These are phyloP conservation scores for Aureobasidium namibiae DNA, from an alignment of 2,329 filamentous ascomycete species.

Conservation along the genomic window DNA sequence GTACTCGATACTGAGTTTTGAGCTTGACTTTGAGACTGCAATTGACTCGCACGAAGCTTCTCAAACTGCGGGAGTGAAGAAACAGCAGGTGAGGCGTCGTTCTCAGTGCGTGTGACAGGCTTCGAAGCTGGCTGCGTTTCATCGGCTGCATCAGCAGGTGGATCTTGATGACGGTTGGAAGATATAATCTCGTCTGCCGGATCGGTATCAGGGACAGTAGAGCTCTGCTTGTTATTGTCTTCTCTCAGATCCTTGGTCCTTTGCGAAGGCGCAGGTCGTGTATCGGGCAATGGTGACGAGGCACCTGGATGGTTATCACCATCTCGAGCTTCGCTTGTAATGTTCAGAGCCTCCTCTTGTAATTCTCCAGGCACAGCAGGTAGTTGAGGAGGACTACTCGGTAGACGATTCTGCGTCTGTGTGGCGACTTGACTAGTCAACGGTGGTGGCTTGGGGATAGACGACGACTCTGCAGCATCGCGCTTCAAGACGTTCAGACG, in stretches of 20 bases:
- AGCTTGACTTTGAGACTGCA: neutral
- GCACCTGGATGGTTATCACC: neutral
- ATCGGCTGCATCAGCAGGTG: neutral
- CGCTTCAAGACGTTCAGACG: neutral
- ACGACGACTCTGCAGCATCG: slow-evolving; percentile 14
- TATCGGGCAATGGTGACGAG: slow-evolving; percentile 13
- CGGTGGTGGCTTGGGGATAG: slow-evolving; percentile 17
- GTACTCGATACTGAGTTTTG: slow-evolving; percentile 13
- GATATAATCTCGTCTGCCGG: slow-evolving; percentile 9
- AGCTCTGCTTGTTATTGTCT: neutral
- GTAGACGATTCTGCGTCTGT: slow-evolving; percentile 22
- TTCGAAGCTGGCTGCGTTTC: slow-evolving; percentile 12
- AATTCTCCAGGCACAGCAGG: neutral
- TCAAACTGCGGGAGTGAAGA: slow-evolving; percentile 17
- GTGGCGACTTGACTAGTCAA: slow-evolving; percentile 12
- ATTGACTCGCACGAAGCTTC: slow-evolving; percentile 21
- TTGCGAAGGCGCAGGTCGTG: neutral
- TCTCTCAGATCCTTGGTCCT: neutral
- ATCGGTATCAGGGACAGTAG: slow-evolving; percentile 25
- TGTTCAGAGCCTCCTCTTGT: neutral
- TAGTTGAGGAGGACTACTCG: slow-evolving; percentile 27
- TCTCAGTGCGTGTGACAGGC: neutral
- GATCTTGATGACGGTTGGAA: slow-evolving; percentile 3
- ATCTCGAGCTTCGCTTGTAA: neutral
- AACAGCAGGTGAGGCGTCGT: neutral